phyloP scores from a whole-genome alignment of 2,329 filamentous ascomycete genomes.

The Fusarium dimerum region DNA sequence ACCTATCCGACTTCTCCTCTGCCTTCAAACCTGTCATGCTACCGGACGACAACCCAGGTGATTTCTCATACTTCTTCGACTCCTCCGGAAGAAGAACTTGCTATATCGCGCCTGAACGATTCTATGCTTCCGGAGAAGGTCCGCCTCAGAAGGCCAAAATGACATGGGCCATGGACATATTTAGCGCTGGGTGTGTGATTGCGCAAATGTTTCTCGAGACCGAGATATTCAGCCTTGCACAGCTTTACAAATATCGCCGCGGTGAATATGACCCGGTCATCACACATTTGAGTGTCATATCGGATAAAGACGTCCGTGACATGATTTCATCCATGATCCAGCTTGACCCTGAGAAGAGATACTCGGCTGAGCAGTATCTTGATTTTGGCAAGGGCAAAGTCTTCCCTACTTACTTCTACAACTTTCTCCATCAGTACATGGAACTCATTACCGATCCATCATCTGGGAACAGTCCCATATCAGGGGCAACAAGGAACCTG shows the following conservation, averaged over 20 bases:
- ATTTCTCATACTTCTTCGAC: conserved; percentile 98
- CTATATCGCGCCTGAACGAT: conserved; percentile 92
- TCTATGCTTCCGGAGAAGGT: conserved; percentile 70
- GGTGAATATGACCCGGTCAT: conserved; percentile 89
- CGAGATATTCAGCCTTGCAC: conserved; percentile 95
- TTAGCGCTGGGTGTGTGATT: conserved; percentile 95
- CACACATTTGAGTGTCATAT: conserved; percentile 80
- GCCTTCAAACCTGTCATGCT: conserved; percentile 92
- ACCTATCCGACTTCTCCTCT: conserved; percentile 95
- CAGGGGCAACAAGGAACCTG: conserved; percentile 67
- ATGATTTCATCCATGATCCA: conserved; percentile 97
- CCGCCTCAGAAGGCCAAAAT: conserved; percentile 61
- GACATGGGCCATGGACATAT: conserved; percentile 97
- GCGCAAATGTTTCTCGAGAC: conserved; percentile 94
- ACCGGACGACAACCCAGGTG: conserved; percentile 93
- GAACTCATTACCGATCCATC: conserved; percentile 89
- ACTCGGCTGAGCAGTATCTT: conserved; percentile 91
- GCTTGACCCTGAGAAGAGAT: conserved; percentile 85
- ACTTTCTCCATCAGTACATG: conserved; percentile 97
- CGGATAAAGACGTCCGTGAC: conserved; percentile 82
- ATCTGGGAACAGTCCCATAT: conserved; percentile 72
- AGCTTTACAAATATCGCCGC: conserved; percentile 90
- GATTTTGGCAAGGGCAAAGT: conserved; percentile 90
- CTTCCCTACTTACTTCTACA: conserved; percentile 97
- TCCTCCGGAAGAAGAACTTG: conserved; percentile 88